Evolutionary conservation across 2,329 filamentous ascomycete genomes (phyloP), one percentile per base, ranked within the genome.

Genomic region (Alternaria incomplexa): DNA sequence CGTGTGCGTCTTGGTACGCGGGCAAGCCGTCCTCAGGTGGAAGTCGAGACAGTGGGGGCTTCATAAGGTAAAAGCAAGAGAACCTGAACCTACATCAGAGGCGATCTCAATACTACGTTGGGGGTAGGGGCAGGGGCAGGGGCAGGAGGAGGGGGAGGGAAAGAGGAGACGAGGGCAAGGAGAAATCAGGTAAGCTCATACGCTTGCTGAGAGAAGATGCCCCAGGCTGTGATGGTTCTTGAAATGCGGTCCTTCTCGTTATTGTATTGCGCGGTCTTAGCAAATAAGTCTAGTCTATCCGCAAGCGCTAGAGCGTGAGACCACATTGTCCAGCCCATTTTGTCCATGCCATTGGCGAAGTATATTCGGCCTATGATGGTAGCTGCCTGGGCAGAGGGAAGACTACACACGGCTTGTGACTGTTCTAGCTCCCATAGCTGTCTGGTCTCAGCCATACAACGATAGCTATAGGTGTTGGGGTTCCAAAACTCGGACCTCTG

Each of bases 401-500:
- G n/a, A 25, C 25, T 36, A n/a, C 40, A 48, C n/a, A 30, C 40
- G 5, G 6, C 11, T 11, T 25, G 54, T 17, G 20, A 15, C 47
- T 59, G 55, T 26, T 58, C 56, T 5, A 44, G 36, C 25, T 62
- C 56, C 60, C 56, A 62, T 8, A 54, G 50, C 22, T 44, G 17
- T 26, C 17, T 53, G 8, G 60, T 51, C 40, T 62, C 56, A 20
- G 60, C 55, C 25, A 62, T 48, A 17, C 25, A 59, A 0, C 40
- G 40, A 36, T 62, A 59, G 43, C 60, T 51, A 23, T 20, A 40
- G n/a, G 40, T 62, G 13, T 36, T 26, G 22, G 60, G 60, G 10
- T 62, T 62, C 60, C 56, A 62, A n/a, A 54, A 58, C 12, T 62
- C 56, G 22, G 56, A 40, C 9, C 60, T 56, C 17, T 59, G 36